Conservation (phyloP, 352 stramenopile species). For the Aphanomyces astaci region DNA sequence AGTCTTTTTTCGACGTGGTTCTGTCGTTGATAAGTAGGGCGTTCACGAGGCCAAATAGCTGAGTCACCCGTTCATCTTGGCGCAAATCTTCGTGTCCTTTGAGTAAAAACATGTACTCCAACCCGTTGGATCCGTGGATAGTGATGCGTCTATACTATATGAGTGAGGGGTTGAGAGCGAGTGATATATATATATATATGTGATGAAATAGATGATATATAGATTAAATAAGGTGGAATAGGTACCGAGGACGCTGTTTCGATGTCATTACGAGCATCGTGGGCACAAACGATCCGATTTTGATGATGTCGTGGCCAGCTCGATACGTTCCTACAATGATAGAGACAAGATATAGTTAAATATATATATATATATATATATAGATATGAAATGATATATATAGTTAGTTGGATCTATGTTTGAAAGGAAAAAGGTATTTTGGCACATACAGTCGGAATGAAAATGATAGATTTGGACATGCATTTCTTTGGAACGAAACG, state of each 20-base stretch:
- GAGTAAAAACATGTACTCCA: conserved; percentile 98
- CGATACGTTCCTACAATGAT: conserved; percentile 55
- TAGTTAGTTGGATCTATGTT: too few relatives aligned
- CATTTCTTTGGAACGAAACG: too few relatives aligned
- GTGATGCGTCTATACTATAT: conserved; percentile 64
- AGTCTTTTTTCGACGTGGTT: conserved; percentile 93
- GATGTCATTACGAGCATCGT: conserved; percentile 95
- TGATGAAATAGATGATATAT: too few relatives aligned
- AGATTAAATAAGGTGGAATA: too few relatives aligned
- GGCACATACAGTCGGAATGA: too few relatives aligned
- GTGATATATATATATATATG: too few relatives aligned
- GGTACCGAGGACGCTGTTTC: conserved; percentile 94
- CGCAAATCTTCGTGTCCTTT: conserved; percentile 99
- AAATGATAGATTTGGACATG: too few relatives aligned
- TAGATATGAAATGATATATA: too few relatives aligned
- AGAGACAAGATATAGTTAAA: too few relatives aligned
- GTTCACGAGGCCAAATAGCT: conserved; percentile 99
- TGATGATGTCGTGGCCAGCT: conserved; percentile 56
- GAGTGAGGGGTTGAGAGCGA: too few relatives aligned
- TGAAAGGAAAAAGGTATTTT: too few relatives aligned
- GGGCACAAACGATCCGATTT: conserved; percentile 84
- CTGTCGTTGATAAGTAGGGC: conserved; percentile 95
- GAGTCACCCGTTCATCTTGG: conserved; percentile 99
- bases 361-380: too few relatives aligned
- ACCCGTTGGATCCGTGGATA: conserved; percentile 93